phyloP scores from a whole-genome alignment of 2,329 filamentous ascomycete species.

The Fusarium nelsonii region DNA sequence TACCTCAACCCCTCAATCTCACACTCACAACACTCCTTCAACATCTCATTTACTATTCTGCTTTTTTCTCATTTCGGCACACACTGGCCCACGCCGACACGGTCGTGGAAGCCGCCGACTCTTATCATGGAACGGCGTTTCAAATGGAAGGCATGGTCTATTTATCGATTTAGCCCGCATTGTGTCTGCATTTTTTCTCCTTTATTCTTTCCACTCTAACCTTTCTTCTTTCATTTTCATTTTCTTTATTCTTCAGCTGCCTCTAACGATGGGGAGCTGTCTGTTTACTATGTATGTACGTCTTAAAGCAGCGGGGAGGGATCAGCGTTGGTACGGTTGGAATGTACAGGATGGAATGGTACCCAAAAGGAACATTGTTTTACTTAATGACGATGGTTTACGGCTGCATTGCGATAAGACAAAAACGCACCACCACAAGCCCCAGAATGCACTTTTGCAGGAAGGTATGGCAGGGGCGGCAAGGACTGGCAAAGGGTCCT shows the following conservation, averaged over 20 bases:
- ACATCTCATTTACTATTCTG: constrained; percentile 12
- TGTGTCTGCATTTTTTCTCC: constrained; percentile 41
- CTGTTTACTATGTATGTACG: constrained; percentile 32
- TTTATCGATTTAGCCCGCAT: constrained; percentile 45
- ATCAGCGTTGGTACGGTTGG: constrained; percentile 40
- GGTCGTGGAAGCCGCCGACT: constrained; percentile 34
- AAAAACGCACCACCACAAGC: constrained; percentile 40
- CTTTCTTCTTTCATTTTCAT: constrained; percentile 28
- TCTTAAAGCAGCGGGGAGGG: constrained; percentile 37
- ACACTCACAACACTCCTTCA: constrained; percentile 31
- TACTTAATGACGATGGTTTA: constrained; percentile 49
- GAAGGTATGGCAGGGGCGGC: constrained; percentile 17
- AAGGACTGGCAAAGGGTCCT: constrained; percentile 28
- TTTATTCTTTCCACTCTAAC: constrained; percentile 24
- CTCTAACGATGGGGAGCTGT: constrained; percentile 10
- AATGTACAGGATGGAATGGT: constrained; percentile 44
- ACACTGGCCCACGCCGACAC: constrained; percentile 25
- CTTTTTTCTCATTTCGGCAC: constrained; percentile 32
- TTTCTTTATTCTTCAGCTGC: constrained; percentile 22
- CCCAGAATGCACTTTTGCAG: constrained; percentile 15
- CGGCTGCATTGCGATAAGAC: constrained; percentile 49
- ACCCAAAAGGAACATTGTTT: constrained; percentile 46
- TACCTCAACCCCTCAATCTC: constrained; percentile 4
- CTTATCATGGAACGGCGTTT: constrained; percentile 49
- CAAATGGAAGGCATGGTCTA: constrained; percentile 42